Conservation (phyloP, 2,329 filamentous ascomycete species). For the Botrytis elliptica region DNA sequence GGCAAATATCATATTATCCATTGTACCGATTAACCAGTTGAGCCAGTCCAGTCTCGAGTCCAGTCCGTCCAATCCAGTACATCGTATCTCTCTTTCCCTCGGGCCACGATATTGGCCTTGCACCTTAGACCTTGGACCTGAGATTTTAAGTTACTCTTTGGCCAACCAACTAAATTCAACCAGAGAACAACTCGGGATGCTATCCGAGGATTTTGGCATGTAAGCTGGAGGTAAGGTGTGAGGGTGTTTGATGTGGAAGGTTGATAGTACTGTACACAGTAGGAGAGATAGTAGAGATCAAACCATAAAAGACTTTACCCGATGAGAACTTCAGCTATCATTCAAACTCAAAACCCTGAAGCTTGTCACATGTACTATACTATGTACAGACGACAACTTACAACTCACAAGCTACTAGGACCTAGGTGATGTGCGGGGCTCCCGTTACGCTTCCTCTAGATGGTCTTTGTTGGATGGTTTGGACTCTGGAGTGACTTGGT, state of each 20-base stretch:
- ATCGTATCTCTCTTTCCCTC: not conserved
- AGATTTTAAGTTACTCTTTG: not conserved
- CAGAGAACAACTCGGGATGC: conserved; percentile 1
- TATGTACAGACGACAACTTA: not conserved
- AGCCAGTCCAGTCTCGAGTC: not conserved
- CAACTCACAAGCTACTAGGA: not conserved
- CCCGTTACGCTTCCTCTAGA: not conserved
- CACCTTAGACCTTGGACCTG: not conserved
- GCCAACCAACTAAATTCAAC: not conserved
- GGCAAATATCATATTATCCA: not conserved
- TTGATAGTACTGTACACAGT: not conserved
- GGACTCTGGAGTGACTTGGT: not conserved
- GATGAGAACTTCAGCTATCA: not conserved
- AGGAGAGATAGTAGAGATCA: not conserved
- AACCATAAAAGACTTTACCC: not conserved
- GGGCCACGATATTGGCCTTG: not conserved
- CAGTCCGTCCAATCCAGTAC: not conserved
- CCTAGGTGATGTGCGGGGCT: not conserved
- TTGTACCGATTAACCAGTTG: not conserved
- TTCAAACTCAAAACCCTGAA: not conserved
- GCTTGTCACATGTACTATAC: not conserved
- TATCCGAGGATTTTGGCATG: not conserved
- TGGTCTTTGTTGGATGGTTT: not conserved
- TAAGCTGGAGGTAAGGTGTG: no score
- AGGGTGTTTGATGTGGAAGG: not conserved